These are phyloP conservation scores for Lanmaoa rubissima DNA, from an alignment of 768 basidiomycete species.

Conservation along the genomic window DNA sequence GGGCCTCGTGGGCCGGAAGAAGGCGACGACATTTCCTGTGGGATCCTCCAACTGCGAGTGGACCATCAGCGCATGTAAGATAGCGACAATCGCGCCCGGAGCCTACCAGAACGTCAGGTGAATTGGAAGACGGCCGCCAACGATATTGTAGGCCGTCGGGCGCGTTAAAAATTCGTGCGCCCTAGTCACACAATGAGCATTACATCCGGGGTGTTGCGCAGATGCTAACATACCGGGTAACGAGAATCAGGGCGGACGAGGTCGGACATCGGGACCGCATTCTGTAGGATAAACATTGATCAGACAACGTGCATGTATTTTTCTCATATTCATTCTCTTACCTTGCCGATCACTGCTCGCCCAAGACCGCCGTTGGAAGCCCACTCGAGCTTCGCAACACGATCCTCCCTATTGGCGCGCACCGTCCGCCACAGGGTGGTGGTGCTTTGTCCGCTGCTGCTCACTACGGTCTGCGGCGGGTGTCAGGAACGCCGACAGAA, in stretches of 20 bases:
- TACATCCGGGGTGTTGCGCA: conserved; percentile 8
- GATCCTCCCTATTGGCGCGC: conserved; percentile 82
- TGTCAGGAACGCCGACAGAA: conserved; percentile 26
- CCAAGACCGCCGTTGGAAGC: conserved; percentile 78
- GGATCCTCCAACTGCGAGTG: conserved; percentile 65
- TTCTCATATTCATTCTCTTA: conserved; percentile 30
- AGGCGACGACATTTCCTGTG: conserved; percentile 67
- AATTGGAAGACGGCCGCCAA: conserved; percentile 68
- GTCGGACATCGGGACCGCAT: conserved; percentile 79
- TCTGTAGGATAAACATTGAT: conserved; percentile 44
- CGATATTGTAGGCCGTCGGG: conserved; percentile 80
- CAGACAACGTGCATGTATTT: conserved; percentile 16
- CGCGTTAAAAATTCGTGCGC: conserved; percentile 70
- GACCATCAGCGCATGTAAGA: conserved; percentile 5
- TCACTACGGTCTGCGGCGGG: conserved; percentile 56
- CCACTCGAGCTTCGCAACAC: conserved; percentile 88
- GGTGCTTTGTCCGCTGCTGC: conserved; percentile 61
- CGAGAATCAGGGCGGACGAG: conserved; percentile 69
- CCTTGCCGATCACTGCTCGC: conserved; percentile 84
- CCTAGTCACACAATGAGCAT: conserved; percentile 37
- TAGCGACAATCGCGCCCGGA: conserved; percentile 7
- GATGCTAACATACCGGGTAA: conserved; percentile 48
- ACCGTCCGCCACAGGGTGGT: conserved; percentile 82
- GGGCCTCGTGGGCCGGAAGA: conserved; percentile 74
- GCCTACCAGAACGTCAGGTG: conserved; percentile 60